Percentiles rank a stretch among this genome's conserved stretches.
Conservation (phyloP, 805 yeast species). For the Starmerella sirachaensis region DNA sequence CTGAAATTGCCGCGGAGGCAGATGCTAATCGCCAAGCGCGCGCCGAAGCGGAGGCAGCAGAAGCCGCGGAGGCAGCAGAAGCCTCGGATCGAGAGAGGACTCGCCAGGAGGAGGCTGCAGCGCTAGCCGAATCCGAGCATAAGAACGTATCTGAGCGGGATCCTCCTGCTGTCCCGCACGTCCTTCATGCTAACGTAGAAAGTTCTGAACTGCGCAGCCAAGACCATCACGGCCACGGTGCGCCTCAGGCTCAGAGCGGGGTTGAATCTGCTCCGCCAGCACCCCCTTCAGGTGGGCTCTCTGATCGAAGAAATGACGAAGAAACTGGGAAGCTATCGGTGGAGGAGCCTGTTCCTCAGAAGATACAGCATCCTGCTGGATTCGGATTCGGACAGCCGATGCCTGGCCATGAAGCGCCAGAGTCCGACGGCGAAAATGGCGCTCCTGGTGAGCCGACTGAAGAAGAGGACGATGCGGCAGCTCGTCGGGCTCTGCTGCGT, state of each 20-base stretch:
- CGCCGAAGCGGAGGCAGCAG: slow-evolving; percentile 14
- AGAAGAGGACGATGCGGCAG: slow-evolving; percentile 37
- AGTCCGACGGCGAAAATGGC: neutral
- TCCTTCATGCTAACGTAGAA: too few relatives aligned
- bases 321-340: neutral
- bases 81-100: slow-evolving; percentile 3
- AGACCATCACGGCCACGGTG: neutral
- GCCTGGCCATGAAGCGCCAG: neutral
- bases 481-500: slow-evolving; percentile 61
- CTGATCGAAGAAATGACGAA: neutral
- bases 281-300: neutral
- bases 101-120: slow-evolving; percentile 5
- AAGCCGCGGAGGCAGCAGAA: slow-evolving; percentile 10
- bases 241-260: neutral
- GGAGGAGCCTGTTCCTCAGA: too few relatives aligned
- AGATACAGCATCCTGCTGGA: slow-evolving; percentile 1
- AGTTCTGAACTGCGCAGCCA: slow-evolving; percentile 5
- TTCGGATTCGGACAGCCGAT: slow-evolving; percentile 6
- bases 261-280: neutral
- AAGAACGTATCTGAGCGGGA: slow-evolving; percentile 9
- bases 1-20: slow-evolving; percentile 11
- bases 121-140: slow-evolving; percentile 1
- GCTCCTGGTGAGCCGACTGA: slow-evolving; percentile 5
- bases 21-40: slow-evolving; percentile 14
- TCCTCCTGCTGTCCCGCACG: slow-evolving; percentile 2